Percentiles rank a stretch among this genome's conserved stretches.
phyloP scores from a whole-genome alignment of 169 alveolate genomes.

The Eimeria tenella region DNA sequence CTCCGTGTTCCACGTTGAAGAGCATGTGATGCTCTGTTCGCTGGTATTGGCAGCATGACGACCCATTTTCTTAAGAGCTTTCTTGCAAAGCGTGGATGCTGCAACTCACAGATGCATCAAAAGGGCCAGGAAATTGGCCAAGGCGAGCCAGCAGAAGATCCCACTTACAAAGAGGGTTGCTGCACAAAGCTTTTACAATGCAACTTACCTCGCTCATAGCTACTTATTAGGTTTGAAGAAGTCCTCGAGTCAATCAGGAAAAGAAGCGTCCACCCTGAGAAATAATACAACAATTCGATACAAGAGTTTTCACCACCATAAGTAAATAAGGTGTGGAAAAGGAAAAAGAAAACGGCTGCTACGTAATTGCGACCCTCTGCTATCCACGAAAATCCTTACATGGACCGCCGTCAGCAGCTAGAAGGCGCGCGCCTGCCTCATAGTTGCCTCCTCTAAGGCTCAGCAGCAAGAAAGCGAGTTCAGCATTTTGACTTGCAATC shows the following conservation, averaged over 20 bases:
- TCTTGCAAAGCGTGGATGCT: background rate
- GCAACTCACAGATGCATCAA: background rate
- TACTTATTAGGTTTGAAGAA: background rate
- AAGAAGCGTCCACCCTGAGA: constrained; percentile 53
- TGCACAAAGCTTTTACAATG: background rate
- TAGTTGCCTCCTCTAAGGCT: constrained; percentile 17
- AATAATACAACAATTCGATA: background rate
- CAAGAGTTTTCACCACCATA: background rate
- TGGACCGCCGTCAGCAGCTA: constrained; percentile 17
- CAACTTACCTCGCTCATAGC: constrained; percentile 23
- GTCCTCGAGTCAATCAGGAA: constrained; percentile 57
- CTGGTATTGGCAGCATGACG: background rate
- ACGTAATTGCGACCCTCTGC: background rate
- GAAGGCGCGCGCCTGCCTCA: constrained; percentile 30
- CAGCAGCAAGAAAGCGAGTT: background rate
- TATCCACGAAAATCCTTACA: constrained; percentile 5
- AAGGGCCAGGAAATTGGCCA: background rate
- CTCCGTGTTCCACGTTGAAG: constrained; percentile 23
- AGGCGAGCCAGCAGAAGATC: too few species aligned
- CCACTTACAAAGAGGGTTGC: too few species aligned
- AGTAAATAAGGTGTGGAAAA: background rate
- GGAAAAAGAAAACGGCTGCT: background rate
- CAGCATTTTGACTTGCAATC: background rate
- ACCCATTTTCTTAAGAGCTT: constrained; percentile 33
- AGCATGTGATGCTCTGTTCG: constrained; percentile 41